phyloP scores from a whole-genome alignment of 257 asterid species.

The Nicotiana obtusifolia region DNA sequence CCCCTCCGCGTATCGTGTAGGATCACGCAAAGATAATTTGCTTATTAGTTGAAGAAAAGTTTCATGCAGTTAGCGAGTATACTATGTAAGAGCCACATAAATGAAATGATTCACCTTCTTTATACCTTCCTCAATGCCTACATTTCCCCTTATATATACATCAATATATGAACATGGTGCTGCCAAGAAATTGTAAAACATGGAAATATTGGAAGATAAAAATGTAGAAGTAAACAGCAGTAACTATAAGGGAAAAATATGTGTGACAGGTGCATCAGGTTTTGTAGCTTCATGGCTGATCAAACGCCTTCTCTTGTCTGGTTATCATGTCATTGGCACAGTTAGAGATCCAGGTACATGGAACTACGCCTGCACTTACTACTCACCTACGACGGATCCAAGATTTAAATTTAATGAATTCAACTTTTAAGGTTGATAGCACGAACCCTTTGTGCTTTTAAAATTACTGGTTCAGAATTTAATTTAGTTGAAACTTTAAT shows the following conservation, averaged over 20 bases:
- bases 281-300: constrained; percentile 84
- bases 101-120: constrained; percentile 36
- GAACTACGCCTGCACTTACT: neutral
- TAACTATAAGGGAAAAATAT: constrained; percentile 47
- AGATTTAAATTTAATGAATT: no score
- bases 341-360: constrained; percentile 79
- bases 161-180: neutral
- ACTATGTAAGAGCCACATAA: constrained; percentile 14
- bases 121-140: neutral
- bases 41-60: neutral
- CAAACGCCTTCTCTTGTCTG: constrained; percentile 67
- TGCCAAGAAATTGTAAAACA: neutral
- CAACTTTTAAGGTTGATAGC: no score
- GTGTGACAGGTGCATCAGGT: constrained; percentile 94
- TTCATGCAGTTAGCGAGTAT: neutral
- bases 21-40: neutral
- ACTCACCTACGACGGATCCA: neutral
- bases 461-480: no score
- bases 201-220: neutral
- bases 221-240: constrained; percentile 23
- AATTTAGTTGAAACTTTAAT: no score
- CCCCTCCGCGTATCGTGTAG: neutral
- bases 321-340: constrained; percentile 69
- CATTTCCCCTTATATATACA: constrained; percentile 8
- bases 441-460: no score